Percentiles rank a stretch among this genome's conserved stretches.
These are phyloP conservation scores for Quercus suber DNA, from an alignment of 306 rosid species.

Conservation along the genomic window DNA sequence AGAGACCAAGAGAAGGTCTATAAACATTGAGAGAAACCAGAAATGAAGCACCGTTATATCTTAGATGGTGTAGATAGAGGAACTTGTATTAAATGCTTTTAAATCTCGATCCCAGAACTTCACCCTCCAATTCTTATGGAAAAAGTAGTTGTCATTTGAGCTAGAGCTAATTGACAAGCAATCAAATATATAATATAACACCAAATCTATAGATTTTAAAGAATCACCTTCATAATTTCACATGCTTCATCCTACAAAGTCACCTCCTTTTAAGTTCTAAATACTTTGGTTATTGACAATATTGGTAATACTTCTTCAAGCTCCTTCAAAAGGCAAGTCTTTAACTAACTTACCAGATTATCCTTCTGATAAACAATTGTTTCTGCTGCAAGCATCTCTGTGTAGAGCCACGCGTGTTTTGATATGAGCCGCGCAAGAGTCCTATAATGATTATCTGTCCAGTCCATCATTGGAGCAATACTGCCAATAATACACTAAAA, in stretches of 20 bases:
- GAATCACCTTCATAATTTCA: neutral
- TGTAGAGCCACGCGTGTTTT: slow-evolving; percentile 88
- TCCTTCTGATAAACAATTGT: slow-evolving; percentile 85
- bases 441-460: slow-evolving; percentile 90
- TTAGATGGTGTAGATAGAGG: too few relatives aligned
- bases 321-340: slow-evolving; percentile 1
- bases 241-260: neutral
- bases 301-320: neutral
- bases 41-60: too few relatives aligned
- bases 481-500: slow-evolving; percentile 41
- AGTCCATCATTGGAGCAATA: slow-evolving; percentile 98
- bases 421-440: slow-evolving; percentile 88
- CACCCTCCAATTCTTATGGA: too few relatives aligned
- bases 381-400: slow-evolving; percentile 96
- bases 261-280: neutral
- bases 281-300: neutral
- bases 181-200: neutral
- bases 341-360: slow-evolving; percentile 60
- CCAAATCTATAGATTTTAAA: neutral
- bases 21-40: too few relatives aligned
- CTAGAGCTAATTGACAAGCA: neutral
- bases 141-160: too few relatives aligned
- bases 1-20: too few relatives aligned
- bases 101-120: too few relatives aligned
- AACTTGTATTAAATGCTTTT: too few relatives aligned